Percentiles rank a stretch among this genome's conserved stretches.
These are phyloP conservation scores for Pulveroboletus sp. DNA, from an alignment of 768 basidiomycete species.

Conservation along the genomic window DNA sequence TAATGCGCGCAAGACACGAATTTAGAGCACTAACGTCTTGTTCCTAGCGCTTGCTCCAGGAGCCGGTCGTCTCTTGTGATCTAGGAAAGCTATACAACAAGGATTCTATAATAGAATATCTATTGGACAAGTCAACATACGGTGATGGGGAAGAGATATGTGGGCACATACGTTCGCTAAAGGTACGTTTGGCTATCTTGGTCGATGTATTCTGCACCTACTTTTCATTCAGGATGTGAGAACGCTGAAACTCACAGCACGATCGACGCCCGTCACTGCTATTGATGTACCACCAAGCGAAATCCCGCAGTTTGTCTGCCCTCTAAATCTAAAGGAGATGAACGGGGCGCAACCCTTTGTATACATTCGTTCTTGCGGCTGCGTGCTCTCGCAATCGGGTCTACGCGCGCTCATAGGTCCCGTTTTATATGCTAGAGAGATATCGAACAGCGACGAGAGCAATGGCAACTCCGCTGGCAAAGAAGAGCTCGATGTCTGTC, in stretches of 20 bases:
- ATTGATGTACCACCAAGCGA: slow-evolving; percentile 41
- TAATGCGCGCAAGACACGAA: neutral
- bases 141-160: slow-evolving; percentile 93
- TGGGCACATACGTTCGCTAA: slow-evolving; percentile 85
- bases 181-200: slow-evolving; percentile 51
- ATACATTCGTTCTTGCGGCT: slow-evolving; percentile 83
- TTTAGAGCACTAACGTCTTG: slow-evolving; percentile 2
- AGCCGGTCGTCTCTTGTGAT: slow-evolving; percentile 88
- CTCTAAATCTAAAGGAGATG: slow-evolving; percentile 92
- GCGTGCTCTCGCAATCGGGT: slow-evolving; percentile 85
- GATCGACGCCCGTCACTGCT: slow-evolving; percentile 46
- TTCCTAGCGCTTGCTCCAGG: slow-evolving; percentile 71
- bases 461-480: slow-evolving; percentile 15
- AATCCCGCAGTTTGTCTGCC: slow-evolving; percentile 79
- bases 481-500: slow-evolving; percentile 59
- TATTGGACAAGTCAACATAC: slow-evolving; percentile 78
- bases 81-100: slow-evolving; percentile 97
- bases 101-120: slow-evolving; percentile 87
- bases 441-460: slow-evolving; percentile 26
- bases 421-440: slow-evolving; percentile 25
- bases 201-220: neutral
- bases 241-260: slow-evolving; percentile 76
- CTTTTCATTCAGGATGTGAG: slow-evolving; percentile 68
- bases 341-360: slow-evolving; percentile 87
- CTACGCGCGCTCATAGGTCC: slow-evolving; percentile 54